Percentiles rank a stretch among this genome's conserved stretches.
phyloP scores from a whole-genome alignment of 257 asterid genomes.

The Plantago major region DNA sequence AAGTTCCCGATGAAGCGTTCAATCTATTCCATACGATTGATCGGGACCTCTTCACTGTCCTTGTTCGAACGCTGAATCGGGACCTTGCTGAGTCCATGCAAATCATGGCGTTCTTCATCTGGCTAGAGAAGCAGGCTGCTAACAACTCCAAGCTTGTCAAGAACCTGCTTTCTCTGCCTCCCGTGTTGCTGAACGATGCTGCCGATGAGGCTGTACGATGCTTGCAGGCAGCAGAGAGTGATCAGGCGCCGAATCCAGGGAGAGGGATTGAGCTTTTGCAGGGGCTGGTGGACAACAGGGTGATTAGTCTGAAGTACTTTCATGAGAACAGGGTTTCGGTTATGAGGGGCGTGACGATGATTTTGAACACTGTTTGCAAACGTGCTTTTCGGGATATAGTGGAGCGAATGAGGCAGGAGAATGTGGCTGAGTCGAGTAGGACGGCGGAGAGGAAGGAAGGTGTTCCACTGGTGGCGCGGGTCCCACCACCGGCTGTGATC shows the following conservation, averaged over 20 bases:
- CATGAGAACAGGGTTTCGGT: slow-evolving; percentile 36
- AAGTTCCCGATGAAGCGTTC: slow-evolving; percentile 44
- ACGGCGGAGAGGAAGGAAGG: slow-evolving; percentile 6
- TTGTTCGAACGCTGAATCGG: slow-evolving; percentile 35
- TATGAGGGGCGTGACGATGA: slow-evolving; percentile 20
- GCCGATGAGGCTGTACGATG: slow-evolving; percentile 44
- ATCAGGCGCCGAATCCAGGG: background rate
- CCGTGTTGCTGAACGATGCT: slow-evolving; percentile 18
- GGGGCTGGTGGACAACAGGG: slow-evolving; percentile 13
- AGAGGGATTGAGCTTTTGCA: slow-evolving; percentile 20
- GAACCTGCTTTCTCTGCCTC: slow-evolving; percentile 32
- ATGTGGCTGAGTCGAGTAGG: slow-evolving; percentile 21
- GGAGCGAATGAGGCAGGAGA: background rate
- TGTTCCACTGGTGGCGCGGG: background rate
- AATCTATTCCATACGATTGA: slow-evolving; percentile 47
- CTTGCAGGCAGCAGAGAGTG: slow-evolving; percentile 33
- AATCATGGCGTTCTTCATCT: slow-evolving; percentile 51
- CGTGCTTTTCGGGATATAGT: slow-evolving; percentile 50
- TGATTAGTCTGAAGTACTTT: slow-evolving; percentile 26
- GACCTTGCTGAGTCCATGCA: slow-evolving; percentile 47
- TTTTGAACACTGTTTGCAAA: slow-evolving; percentile 30
- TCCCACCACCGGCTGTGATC: background rate
- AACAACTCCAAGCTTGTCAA: slow-evolving; percentile 21
- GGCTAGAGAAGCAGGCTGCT: slow-evolving; percentile 40
- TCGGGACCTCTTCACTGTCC: slow-evolving; percentile 31